Evolutionary conservation across 768 basidiomycete genomes (phyloP).

Genomic region (Tremella fuciformis): DNA sequence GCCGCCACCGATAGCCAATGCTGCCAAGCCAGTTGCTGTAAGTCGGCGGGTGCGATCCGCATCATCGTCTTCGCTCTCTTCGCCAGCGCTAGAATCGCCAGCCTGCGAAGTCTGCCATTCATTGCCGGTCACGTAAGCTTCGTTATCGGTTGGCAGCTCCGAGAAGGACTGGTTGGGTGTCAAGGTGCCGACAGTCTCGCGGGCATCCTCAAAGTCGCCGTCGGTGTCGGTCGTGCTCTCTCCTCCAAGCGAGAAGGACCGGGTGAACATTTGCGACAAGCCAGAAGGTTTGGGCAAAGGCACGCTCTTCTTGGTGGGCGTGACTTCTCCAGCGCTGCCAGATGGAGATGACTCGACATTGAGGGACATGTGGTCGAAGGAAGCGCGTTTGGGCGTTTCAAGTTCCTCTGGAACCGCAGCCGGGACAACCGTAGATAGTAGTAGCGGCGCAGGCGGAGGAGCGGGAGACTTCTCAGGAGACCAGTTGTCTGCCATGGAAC

Average conservation of each 20-base stretch:
- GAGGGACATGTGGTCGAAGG: not conserved
- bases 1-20: conserved; percentile 16
- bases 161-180: conserved; percentile 63
- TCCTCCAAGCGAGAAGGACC: conserved; percentile 29
- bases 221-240: conserved; percentile 35
- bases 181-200: conserved; percentile 62
- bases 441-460: conserved; percentile 9
- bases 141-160: conserved; percentile 64
- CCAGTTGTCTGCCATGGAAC: conserved; percentile 37
- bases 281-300: conserved; percentile 26
- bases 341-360: not conserved
- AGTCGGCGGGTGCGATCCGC: conserved; percentile 22
- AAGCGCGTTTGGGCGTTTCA: conserved; percentile 16
- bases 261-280: conserved; percentile 18
- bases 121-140: conserved; percentile 39
- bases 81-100: conserved; percentile 48
- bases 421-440: conserved; percentile 9
- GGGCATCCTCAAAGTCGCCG: conserved; percentile 59
- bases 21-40: conserved; percentile 17
- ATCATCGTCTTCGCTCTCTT: conserved; percentile 43
- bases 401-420: conserved; percentile 16
- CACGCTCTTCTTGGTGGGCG: conserved; percentile 31
- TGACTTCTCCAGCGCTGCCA: conserved; percentile 21
- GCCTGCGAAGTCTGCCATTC: conserved; percentile 45
- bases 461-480: conserved; percentile 20